Conservation (phyloP, 352 stramenopile species). For the Pythium monospermum region DNA sequence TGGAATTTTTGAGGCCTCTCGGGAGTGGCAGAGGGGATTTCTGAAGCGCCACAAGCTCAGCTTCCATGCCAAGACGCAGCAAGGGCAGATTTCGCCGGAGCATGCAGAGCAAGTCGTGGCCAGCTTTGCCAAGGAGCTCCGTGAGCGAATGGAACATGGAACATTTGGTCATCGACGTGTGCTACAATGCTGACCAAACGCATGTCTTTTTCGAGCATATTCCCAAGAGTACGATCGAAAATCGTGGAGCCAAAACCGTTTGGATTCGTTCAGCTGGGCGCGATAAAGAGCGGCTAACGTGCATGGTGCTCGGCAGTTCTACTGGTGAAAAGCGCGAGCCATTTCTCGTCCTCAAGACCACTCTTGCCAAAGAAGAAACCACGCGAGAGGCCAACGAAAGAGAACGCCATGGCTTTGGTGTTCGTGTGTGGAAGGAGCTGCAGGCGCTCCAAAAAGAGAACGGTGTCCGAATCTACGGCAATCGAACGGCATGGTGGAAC, state of each 20-base stretch:
- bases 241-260: conserved; percentile 14
- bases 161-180: conserved; percentile 6
- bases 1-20: not conserved
- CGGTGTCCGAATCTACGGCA: conserved; percentile 16
- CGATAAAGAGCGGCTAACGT: conserved; percentile 22
- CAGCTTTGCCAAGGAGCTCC: conserved; percentile 3
- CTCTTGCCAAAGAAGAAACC: not conserved
- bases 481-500: conserved; percentile 18
- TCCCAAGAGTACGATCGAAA: conserved; percentile 17
- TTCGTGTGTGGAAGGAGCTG: conserved; percentile 3
- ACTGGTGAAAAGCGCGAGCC: conserved; percentile 14
- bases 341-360: conserved; percentile 23
- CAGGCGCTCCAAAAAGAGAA: not conserved
- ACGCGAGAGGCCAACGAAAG: conserved; percentile 8
- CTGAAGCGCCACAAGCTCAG: conserved; percentile 3
- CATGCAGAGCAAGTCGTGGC: conserved; percentile 1
- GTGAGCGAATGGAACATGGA: not conserved
- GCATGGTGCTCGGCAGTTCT: conserved; percentile 19
- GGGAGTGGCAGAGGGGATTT: not conserved
- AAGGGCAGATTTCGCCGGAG: conserved; percentile 6
- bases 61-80: conserved; percentile 13
- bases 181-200: conserved; percentile 24
- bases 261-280: conserved; percentile 20
- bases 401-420: conserved; percentile 13
- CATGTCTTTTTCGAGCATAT: conserved; percentile 25